Conservation (phyloP, 75 land plant genomes). For the Picea glauca region DNA sequence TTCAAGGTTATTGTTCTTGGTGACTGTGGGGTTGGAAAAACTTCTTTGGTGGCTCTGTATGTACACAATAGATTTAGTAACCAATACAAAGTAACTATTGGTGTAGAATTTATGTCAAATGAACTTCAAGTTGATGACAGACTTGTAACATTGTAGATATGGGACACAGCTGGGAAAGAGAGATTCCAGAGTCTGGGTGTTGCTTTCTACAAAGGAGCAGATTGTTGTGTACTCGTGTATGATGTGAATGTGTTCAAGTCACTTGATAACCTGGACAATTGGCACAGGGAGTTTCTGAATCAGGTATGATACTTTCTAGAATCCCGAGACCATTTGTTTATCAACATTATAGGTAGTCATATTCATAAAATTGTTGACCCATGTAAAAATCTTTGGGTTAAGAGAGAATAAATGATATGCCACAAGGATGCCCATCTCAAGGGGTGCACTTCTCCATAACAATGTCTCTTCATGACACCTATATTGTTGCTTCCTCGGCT, state of each 20-base stretch:
- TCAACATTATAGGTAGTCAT: background rate
- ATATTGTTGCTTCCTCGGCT: too few species aligned
- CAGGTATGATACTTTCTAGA: conserved; percentile 29
- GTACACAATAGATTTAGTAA: conserved; percentile 53
- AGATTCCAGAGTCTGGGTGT: conserved; percentile 75
- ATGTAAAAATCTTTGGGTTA: background rate
- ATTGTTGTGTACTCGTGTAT: conserved; percentile 74
- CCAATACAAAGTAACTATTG: conserved; percentile 73
- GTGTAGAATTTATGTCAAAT: conserved; percentile 74
- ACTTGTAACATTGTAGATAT: conserved; percentile 75
- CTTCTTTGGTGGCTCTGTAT: conserved; percentile 17
- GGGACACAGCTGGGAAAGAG: conserved; percentile 98
- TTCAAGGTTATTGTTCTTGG: too few species aligned
- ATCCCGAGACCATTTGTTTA: background rate
- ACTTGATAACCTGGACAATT: conserved; percentile 52
- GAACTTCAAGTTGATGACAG: conserved; percentile 61
- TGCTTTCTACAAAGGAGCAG: conserved; percentile 76
- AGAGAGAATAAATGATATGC: background rate
- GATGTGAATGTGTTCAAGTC: conserved; percentile 68
- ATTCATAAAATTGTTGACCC: background rate
- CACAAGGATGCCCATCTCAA: too few species aligned
- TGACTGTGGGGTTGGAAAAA: too few species aligned
- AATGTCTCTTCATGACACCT: too few species aligned
- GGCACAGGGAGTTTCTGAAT: conserved; percentile 67
- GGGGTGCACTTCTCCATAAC: too few species aligned